Evolutionary conservation across 1,284 basidiomycete genomes (phyloP).

Genomic region (Meira nashicola): DNA sequence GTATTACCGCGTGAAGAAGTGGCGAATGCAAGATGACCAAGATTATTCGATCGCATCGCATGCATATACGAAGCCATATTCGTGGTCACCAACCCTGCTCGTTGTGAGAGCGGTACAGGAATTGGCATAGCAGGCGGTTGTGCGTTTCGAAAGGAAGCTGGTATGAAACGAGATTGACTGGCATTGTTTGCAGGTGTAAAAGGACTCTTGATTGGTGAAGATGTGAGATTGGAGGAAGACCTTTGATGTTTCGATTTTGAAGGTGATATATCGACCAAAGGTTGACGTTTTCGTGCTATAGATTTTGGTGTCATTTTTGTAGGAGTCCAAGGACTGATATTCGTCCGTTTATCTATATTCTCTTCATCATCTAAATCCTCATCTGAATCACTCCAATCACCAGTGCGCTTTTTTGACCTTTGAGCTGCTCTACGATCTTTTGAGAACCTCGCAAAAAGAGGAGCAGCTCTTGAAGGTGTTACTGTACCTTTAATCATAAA

Average conservation of each 20-base stretch:
- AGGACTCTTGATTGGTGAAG: too few species aligned
- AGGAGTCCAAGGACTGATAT: too few species aligned
- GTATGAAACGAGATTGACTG: too few species aligned
- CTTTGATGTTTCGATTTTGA: too few species aligned
- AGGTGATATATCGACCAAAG: too few species aligned
- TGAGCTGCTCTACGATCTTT: background rate
- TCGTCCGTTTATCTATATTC: background rate
- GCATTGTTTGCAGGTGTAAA: too few species aligned
- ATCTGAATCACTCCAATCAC: background rate
- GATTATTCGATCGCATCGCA: background rate
- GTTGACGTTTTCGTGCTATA: too few species aligned
- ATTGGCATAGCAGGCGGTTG: background rate
- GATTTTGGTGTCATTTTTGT: too few species aligned
- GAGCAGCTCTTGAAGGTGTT: slow-evolving; percentile 31
- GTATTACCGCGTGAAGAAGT: background rate
- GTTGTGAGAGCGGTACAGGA: background rate
- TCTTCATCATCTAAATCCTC: background rate
- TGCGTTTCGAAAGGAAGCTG: too few species aligned
- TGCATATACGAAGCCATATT: background rate
- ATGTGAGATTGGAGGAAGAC: too few species aligned
- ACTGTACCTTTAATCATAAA: slow-evolving; percentile 32
- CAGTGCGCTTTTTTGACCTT: background rate
- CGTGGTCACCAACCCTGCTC: background rate
- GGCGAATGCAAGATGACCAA: background rate
- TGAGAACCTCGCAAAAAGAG: slow-evolving; percentile 11